Base-by-base conservation (phyloP, 257 asterid species). In the Solanum pimpinellifolium region DNA sequence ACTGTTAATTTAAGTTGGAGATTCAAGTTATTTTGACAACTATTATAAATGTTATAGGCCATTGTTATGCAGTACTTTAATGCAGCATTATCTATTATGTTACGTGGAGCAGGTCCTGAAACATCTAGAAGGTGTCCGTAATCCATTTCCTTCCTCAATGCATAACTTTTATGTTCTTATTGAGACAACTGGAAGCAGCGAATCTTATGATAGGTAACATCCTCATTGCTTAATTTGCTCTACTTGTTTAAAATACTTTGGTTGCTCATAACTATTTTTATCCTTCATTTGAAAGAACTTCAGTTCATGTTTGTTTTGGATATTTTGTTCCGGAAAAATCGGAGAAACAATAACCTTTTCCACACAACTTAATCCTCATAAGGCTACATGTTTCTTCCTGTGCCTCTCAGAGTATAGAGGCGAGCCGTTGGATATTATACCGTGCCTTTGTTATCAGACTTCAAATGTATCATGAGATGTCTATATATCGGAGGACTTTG, bases 101-200 rank as follows among this genome's bases (percentile, higher is more conserved):
- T 89, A 25, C 85, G 14, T 91, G 90, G 87, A 90, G 83, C 96
- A 97, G 98, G 98, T 94, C 89, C 90, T 97, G 94, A 91, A 94
- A 86, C 96, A 97, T 89, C 90, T 97, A 90, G 98, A 97, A 68
- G 98, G 98, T 70, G 93, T 93, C 86, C 99, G 99, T 59, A 96
- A 97, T 91, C 99, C 99, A 89, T 92, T 97, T 86, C 98, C 99
- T 87, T 92, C 98, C 68, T 88, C 98, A 84, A 90, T 88, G 88
- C 97, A 94, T 91, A 92, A 97, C 85, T 97, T 97, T 91, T 97
- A 94, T 92, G 86, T 94, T 89, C 95, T 97, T 92, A 93, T 97
- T 87, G 99, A 97, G 95, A 97, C 99, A 88, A 95, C 96, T 31
- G 99, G 99, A 89, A 97, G 99, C 89, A 89, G 70, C 76, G 98